Base-by-base conservation (phyloP, 208 protist species). In the Balamuthia mandrillaris region DNA sequence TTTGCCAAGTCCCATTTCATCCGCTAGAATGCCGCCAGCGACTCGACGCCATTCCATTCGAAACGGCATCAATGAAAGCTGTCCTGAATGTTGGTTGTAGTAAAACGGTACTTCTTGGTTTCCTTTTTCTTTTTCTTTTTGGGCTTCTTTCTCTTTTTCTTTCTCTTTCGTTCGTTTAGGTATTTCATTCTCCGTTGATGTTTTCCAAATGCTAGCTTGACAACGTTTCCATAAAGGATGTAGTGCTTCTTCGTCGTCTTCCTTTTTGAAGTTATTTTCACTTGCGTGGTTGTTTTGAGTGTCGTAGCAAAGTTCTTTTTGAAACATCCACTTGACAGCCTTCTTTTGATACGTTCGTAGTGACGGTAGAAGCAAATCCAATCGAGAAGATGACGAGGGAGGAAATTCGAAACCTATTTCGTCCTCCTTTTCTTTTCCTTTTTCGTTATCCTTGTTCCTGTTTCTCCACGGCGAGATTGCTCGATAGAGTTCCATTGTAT, bases 1-100 rank as follows among this genome's bases (percentile, higher is more conserved):
- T 31, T 81, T 81, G 24, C 72, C 72, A 16, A 81, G 47, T 61
- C 72, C 72, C 72, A 81, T 81, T 16, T 81, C 72, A 16, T 81
- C 72, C 29, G 72, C 72, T 33, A 81, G 41, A 0, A 81, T 81
- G 5, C 72, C 72, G 12, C 72, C 72, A 39, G n/a, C 24, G 7
- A 60, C 35, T 27, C 41, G 47, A 2, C 47, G 29, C 33, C 47
- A 49, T n/a, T n/a, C n/a, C 0, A 49, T 35, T 18, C 5, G 4
- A 39, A 63, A 81, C 12, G 35, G 44, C 0, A 5, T 14, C 24
- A 81, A 27, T n/a, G 49, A 41, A 4, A 81, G 60, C 72, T 61
- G 52, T 41, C 49, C 72, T 16, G 72, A 61, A n/a, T 61, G 60
- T 33, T 81, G 49, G 31, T 81, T 81, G 51, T 61, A 81, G 51